Percentiles rank a stretch among this genome's conserved stretches.
Conservation (phyloP, 2,329 filamentous ascomycete genomes). For the Grosmannia serpens region DNA sequence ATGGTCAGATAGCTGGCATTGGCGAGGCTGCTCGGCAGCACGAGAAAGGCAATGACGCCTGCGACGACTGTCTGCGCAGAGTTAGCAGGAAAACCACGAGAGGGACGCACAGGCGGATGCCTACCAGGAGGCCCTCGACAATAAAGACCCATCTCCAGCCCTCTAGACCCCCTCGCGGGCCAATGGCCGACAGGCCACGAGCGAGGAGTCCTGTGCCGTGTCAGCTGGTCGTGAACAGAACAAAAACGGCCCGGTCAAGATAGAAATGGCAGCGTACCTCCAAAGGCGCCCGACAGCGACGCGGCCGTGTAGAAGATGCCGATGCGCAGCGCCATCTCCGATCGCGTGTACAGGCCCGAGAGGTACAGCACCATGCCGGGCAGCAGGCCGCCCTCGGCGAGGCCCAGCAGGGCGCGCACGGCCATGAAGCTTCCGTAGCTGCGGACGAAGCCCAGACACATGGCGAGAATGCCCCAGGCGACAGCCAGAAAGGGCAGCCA, state of each 20-base stretch:
- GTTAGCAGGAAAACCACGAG: too few species aligned
- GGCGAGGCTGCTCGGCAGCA: slow-evolving; percentile 44
- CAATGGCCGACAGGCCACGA: slow-evolving; percentile 49
- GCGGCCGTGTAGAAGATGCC: slow-evolving; percentile 59
- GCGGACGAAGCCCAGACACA: slow-evolving; percentile 43
- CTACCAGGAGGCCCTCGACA: slow-evolving; percentile 42
- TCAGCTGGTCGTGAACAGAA: not conserved
- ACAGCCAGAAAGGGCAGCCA: slow-evolving; percentile 48
- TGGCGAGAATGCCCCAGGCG: slow-evolving; percentile 46
- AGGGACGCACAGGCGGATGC: not conserved
- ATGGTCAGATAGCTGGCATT: slow-evolving; percentile 40
- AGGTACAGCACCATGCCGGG: slow-evolving; percentile 56
- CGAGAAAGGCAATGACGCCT: slow-evolving; percentile 37
- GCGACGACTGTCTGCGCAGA: slow-evolving; percentile 37
- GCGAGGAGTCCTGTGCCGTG: slow-evolving; percentile 33
- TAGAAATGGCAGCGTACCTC: slow-evolving; percentile 23
- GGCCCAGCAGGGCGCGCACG: slow-evolving; percentile 48
- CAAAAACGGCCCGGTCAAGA: too few species aligned
- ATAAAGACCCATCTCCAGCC: slow-evolving; percentile 55
- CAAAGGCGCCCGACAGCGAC: slow-evolving; percentile 53
- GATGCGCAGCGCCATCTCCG: slow-evolving; percentile 50
- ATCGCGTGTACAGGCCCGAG: slow-evolving; percentile 47
- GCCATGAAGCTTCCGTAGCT: slow-evolving; percentile 46
- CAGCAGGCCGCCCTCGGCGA: slow-evolving; percentile 53
- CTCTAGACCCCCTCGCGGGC: slow-evolving; percentile 36